These are phyloP conservation scores for Baeospora myosura DNA, from an alignment of 1,284 basidiomycete species.

Conservation along the genomic window DNA sequence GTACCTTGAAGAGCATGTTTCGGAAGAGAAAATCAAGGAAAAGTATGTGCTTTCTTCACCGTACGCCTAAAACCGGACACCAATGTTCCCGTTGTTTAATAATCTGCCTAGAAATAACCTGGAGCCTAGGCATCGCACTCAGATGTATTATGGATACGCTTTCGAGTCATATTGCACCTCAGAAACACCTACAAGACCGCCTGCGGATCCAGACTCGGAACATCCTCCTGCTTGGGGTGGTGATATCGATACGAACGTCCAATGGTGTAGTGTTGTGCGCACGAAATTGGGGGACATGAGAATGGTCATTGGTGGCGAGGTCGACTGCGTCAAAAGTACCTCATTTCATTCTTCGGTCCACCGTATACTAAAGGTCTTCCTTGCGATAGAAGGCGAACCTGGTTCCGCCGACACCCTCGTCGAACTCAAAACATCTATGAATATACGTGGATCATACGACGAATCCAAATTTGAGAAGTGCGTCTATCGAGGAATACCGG, in stretches of 20 bases:
- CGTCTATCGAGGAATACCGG: constrained; percentile 15
- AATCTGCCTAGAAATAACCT: constrained; percentile 47
- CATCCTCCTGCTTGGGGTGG: constrained; percentile 68
- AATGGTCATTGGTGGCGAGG: constrained; percentile 90
- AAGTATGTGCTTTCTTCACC: constrained; percentile 42
- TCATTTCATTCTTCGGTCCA: constrained; percentile 2
- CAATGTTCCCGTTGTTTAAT: not conserved
- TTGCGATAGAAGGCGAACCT: constrained; percentile 42
- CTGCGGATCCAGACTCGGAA: constrained; percentile 12
- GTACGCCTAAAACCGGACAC: constrained; percentile 14
- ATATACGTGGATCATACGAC: constrained; percentile 64
- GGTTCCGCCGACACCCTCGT: constrained; percentile 64
- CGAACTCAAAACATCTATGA: constrained; percentile 89
- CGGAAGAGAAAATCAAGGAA: constrained; percentile 45
- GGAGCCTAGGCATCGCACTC: constrained; percentile 47
- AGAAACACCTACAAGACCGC: constrained; percentile 22
- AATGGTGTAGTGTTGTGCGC: constrained; percentile 93
- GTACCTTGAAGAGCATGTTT: constrained; percentile 79
- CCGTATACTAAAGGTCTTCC: constrained; percentile 2
- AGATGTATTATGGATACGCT: constrained; percentile 74
- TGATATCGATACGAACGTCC: constrained; percentile 88
- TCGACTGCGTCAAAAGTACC: constrained; percentile 84
- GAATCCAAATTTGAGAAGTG: constrained; percentile 80
- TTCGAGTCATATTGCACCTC: constrained; percentile 86
- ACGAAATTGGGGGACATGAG: constrained; percentile 78